phyloP scores from a whole-genome alignment of 1,284 basidiomycete genomes.

The Rhodotorula mucilaginosa region DNA sequence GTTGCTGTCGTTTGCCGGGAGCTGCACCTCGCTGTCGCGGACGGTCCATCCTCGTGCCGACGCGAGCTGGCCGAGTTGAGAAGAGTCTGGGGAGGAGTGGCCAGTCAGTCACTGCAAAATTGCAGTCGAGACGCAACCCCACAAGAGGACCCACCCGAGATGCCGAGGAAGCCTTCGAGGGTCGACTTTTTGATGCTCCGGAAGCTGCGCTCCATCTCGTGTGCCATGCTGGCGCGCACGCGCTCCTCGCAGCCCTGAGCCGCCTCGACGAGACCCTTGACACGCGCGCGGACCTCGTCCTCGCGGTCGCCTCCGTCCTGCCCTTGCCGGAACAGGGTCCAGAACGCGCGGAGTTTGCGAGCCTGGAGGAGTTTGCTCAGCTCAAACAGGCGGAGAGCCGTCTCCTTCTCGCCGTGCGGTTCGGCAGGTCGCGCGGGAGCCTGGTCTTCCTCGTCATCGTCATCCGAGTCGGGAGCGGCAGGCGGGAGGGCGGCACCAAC shows the following conservation, averaged over 20 bases:
- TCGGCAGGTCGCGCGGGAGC: slow-evolving; percentile 8
- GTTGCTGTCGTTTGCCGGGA: slow-evolving; percentile 39
- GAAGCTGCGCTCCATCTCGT: slow-evolving; percentile 38
- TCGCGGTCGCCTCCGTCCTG: slow-evolving; percentile 3
- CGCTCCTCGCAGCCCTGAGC: slow-evolving; percentile 24
- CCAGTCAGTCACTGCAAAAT: too few relatives aligned
- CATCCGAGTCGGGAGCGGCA: slow-evolving; percentile 18
- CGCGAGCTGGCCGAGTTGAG: slow-evolving; percentile 13
- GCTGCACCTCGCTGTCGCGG: slow-evolving; percentile 17
- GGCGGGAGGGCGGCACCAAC: slow-evolving; percentile 34
- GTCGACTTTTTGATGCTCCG: slow-evolving; percentile 22
- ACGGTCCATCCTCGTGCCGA: slow-evolving; percentile 26
- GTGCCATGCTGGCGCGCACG: slow-evolving; percentile 17
- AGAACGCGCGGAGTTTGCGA: slow-evolving; percentile 36
- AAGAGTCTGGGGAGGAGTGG: not conserved
- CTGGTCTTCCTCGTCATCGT: slow-evolving; percentile 19
- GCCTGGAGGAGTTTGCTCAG: slow-evolving; percentile 24
- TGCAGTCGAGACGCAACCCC: not conserved
- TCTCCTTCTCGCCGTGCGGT: slow-evolving; percentile 32
- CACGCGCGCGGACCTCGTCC: slow-evolving; percentile 2
- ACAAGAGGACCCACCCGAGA: slow-evolving; percentile 17
- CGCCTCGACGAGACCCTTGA: slow-evolving; percentile 10
- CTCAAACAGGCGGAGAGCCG: slow-evolving; percentile 15
- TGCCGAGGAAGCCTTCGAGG: slow-evolving; percentile 30
- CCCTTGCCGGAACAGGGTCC: slow-evolving; percentile 13